Conservation (phyloP, 805 yeast species). For the Pichia rugopelliculosa region DNA sequence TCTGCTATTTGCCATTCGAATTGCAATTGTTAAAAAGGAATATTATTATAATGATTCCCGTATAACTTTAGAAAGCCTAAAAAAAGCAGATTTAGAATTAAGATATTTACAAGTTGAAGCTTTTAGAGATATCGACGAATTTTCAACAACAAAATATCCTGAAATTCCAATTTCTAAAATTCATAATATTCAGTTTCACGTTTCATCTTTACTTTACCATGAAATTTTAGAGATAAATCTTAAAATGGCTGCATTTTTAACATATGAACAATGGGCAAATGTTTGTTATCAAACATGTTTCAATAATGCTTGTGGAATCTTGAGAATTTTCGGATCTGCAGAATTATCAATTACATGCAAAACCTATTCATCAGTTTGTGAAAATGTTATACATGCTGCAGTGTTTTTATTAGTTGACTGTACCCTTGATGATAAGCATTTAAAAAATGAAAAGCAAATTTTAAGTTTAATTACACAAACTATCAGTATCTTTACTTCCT, state of each 20-base stretch:
- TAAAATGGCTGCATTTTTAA: conserved; percentile 24
- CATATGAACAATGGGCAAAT: conserved; percentile 19
- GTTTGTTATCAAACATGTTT: conserved; percentile 18
- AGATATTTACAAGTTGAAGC: conserved; percentile 18
- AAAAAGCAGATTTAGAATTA: conserved; percentile 23
- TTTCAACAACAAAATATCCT: conserved; percentile 9
- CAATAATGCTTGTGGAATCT: conserved; percentile 16
- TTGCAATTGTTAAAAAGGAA: conserved; percentile 22
- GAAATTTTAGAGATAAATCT: conserved; percentile 26
- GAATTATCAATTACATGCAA: conserved; percentile 16
- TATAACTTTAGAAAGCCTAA: conserved; percentile 13
- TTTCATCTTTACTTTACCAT: conserved; percentile 14
- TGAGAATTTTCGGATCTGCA: conserved; percentile 13
- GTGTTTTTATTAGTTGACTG: conserved; percentile 26
- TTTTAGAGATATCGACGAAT: conserved; percentile 16
- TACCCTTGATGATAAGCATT: conserved; percentile 18
- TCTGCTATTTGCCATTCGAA: conserved; percentile 17
- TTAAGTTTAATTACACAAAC: conserved; percentile 13
- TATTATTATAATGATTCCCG: conserved; percentile 23
- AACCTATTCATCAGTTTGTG: conserved; percentile 20
- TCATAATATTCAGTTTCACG: conserved; percentile 16
- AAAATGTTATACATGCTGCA: conserved; percentile 21
- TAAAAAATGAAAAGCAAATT: conserved; percentile 14
- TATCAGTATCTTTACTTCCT: conserved; percentile 19
- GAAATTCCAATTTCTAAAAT: conserved; percentile 8